Percentiles rank a stretch among this genome's conserved stretches.
Conservation (phyloP, 2,329 filamentous ascomycete species). For the Dactylella cylindrospora region DNA sequence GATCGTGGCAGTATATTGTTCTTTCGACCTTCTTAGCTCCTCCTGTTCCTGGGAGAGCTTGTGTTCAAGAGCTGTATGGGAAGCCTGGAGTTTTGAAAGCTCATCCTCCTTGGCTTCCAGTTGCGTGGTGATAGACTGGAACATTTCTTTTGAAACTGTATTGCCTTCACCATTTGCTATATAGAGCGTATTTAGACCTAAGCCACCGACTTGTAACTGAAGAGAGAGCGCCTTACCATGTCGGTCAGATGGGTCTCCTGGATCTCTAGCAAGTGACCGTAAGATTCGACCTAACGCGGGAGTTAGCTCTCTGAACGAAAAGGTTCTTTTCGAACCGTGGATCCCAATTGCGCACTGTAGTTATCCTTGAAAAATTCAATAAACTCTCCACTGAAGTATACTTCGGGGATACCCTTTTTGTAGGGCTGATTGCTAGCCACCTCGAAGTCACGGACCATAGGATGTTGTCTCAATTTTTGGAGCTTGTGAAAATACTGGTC, state of each 20-base stretch:
- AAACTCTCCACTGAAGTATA: constrained; percentile 82
- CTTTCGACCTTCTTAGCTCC: constrained; percentile 45
- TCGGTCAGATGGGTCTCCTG: constrained; percentile 23
- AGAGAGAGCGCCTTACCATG: constrained; percentile 13
- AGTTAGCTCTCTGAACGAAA: too few relatives aligned
- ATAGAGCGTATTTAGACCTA: too few relatives aligned
- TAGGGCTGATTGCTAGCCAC: constrained; percentile 55
- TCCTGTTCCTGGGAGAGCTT: constrained; percentile 52
- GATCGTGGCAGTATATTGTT: constrained; percentile 43
- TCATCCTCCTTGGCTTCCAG: constrained; percentile 70
- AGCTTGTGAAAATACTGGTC: constrained; percentile 85
- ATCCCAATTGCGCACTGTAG: constrained; percentile 70
- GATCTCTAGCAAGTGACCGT: constrained; percentile 21
- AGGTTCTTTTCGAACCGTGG: too few relatives aligned
- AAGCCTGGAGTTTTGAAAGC: constrained; percentile 61
- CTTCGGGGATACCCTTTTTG: constrained; percentile 66
- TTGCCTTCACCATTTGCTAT: constrained; percentile 78
- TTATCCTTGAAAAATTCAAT: constrained; percentile 96
- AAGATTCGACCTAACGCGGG: constrained; percentile 16
- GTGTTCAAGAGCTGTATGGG: constrained; percentile 59
- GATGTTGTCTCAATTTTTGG: constrained; percentile 72
- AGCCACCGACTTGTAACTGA: too few relatives aligned
- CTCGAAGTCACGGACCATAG: constrained; percentile 83
- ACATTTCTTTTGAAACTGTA: constrained; percentile 88
- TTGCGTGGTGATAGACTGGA: constrained; percentile 79